These are phyloP conservation scores for Pseudoneurospora amorphoporcata DNA, from an alignment of 495 filamentous ascomycete species.

Conservation along the genomic window DNA sequence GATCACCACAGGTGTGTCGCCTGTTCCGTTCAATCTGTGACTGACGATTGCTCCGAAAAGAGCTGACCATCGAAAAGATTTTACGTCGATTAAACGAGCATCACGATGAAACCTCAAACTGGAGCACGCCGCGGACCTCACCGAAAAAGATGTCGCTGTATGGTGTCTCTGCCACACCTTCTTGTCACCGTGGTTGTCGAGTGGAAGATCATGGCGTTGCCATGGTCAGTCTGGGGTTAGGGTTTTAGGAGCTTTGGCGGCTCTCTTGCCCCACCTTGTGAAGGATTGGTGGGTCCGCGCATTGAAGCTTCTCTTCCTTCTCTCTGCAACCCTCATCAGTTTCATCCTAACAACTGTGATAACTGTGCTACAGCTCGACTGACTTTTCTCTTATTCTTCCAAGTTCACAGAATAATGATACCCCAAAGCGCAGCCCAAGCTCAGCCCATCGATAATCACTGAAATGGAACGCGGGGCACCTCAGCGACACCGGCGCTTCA, in stretches of 20 bases:
- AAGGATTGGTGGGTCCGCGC: not conserved
- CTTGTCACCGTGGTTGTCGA: not conserved
- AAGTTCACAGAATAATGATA: not conserved
- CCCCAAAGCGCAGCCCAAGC: not conserved
- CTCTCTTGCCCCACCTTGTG: not conserved
- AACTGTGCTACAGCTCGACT: not conserved
- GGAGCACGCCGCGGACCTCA: not conserved
- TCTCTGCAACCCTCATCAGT: not conserved
- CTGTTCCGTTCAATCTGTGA: not conserved
- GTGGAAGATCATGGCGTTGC: not conserved
- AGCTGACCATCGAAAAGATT: not conserved
- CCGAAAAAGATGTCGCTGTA: not conserved
- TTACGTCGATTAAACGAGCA: not conserved
- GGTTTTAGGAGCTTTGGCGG: not conserved
- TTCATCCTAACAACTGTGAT: not conserved
- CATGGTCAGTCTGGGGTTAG: not conserved
- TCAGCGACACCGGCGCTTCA: not conserved
- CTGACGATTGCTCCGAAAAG: not conserved
- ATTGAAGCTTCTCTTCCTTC: not conserved
- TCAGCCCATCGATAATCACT: not conserved
- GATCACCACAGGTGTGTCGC: not conserved
- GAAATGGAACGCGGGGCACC: not conserved
- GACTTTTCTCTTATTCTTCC: not conserved
- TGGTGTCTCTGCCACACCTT: not conserved
- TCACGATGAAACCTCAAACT: not conserved